Conservation (phyloP, 2,329 filamentous ascomycete species). For the Penicillium expansum region DNA sequence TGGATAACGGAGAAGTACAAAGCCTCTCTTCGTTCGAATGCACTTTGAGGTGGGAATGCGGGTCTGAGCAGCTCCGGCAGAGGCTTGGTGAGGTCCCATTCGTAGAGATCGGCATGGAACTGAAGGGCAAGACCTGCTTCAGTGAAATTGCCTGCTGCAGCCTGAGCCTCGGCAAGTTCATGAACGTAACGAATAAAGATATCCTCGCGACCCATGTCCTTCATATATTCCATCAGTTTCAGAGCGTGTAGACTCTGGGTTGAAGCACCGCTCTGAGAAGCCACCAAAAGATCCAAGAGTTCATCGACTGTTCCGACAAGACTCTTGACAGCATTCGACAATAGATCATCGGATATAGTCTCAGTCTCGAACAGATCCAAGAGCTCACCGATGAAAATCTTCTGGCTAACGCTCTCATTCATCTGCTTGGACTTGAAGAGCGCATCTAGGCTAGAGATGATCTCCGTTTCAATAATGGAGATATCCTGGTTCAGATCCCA, state of each 20-base stretch:
- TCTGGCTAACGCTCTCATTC: conserved; percentile 85
- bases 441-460: conserved; percentile 88
- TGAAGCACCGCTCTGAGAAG: conserved; percentile 72
- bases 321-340: conserved; percentile 73
- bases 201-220: conserved; percentile 94
- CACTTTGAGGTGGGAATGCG: conserved; percentile 74
- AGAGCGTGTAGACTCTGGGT: conserved; percentile 86
- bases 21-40: conserved; percentile 88
- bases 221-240: conserved; percentile 90
- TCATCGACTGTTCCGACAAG: conserved; percentile 84
- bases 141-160: conserved; percentile 70
- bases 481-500: conserved; percentile 95
- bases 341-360: conserved; percentile 64
- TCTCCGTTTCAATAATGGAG: conserved; percentile 86
- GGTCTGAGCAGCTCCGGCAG: conserved; percentile 69
- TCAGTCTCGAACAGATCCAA: conserved; percentile 75
- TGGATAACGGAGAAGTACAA: conserved; percentile 95
- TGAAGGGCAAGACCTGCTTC: conserved; percentile 87
- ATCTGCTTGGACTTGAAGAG: conserved; percentile 87
- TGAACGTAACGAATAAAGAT: conserved; percentile 97
- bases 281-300: conserved; percentile 84
- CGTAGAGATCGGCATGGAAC: conserved; percentile 87
- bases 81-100: conserved; percentile 74
- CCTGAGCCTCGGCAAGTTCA: conserved; percentile 77
- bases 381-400: conserved; percentile 85